Base-by-base conservation (phyloP, 2,329 filamentous ascomycete genomes). In the Phoma sp. region DNA sequence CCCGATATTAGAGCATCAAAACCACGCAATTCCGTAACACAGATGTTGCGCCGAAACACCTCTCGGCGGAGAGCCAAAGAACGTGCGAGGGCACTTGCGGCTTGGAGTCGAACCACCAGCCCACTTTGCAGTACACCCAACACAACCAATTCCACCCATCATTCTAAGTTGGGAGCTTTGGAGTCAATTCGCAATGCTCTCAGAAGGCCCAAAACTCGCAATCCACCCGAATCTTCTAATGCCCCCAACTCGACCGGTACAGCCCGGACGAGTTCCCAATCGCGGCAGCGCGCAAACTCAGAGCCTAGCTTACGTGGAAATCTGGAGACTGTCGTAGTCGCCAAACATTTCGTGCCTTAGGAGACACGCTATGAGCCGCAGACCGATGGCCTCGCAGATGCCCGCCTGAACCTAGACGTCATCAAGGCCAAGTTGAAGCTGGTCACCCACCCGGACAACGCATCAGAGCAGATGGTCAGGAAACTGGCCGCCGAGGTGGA, bases 341-440 rank as follows among this genome's bases (percentile, higher is more conserved):
- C 15, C 3, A 36, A 17, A 10, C 17, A 18, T 12, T 18, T 9
- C 3, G 36, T 42, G 37, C 46, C 37, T 4, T 40, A 49, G 32
- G 26, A 47, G 42, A 36, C 36, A 30, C 50, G 50, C 29, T 38
- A 47, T 10, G 50, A 53, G 36, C 42, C 42, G 20, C 43, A 3
- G 4, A 32, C 23, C 10, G 30, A 38, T n/a, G n/a, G 34, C 15
- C 30, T 18, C 7, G 50, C 29, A 1, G 10, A 32, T 6, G 30
- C 30, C 3, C 43, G 42, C 4, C 11, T 53, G n/a, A 53, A 53
- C 20, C 29, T 15, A 3, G 50, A 33, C 5, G n/a, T 42, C 15
- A 33, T 53, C 20, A 37, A n/a, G n/a, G 43, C 30, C 4, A 32
- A 21, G 12, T 2, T 3, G 4, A 36, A 17, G 7, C 42, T 53